Evolutionary conservation across 106 monocot genomes (phyloP), one percentile per base, ranked within the genome.

Genomic region (Dioscorea zingiberensis): DNA sequence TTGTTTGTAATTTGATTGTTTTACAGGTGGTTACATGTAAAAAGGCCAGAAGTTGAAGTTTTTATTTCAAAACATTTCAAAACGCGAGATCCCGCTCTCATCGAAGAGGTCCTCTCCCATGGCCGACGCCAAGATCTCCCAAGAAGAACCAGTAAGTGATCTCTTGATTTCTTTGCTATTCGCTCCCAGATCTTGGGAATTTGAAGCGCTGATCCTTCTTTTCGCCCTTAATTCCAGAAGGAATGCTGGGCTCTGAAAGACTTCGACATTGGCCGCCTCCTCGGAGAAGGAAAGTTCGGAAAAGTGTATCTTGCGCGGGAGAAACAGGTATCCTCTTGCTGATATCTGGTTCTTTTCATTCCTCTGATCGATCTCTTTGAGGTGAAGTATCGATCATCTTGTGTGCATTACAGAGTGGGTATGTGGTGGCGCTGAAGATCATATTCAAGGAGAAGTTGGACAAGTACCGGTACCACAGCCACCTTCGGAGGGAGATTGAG

Each of bases 361-460:
- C 8, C 24, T 22, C 21, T 45, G 15, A 51, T 51, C 1, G 15
- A 18, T 16, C 14, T 19, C 18, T 18, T 16, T 51, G 19, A 51
- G 51, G 15, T 19, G 15, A 48, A n/a, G 14, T 27, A 27, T n/a
- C 27, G 25, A n/a, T 64, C 47, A 25, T n/a, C 71, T 12, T 32
- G n/a, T 14, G 10, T 48, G 58, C 30, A 15, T 14, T 15, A 18
- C 64, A 97, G 97, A 97, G 91, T 54, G 88, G 88, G 2, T 91
- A 72, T 22, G 63, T 85, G 27, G 88, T 92, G 15, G 95, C 91
- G 3, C 58, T 97, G 28, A 97, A 97, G 78, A 77, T 88, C 62
- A 81, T 92, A 16, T 92, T 81, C 64, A 91, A 84, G 77, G 71
- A 74, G 73, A 97, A 92, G 59, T 72, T 97, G 44, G 86, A 92